Percentiles rank a stretch among this genome's conserved stretches.
Evolutionary conservation across 108 stramenopile species (phyloP).

Genomic region (Fragilaria radians): DNA sequence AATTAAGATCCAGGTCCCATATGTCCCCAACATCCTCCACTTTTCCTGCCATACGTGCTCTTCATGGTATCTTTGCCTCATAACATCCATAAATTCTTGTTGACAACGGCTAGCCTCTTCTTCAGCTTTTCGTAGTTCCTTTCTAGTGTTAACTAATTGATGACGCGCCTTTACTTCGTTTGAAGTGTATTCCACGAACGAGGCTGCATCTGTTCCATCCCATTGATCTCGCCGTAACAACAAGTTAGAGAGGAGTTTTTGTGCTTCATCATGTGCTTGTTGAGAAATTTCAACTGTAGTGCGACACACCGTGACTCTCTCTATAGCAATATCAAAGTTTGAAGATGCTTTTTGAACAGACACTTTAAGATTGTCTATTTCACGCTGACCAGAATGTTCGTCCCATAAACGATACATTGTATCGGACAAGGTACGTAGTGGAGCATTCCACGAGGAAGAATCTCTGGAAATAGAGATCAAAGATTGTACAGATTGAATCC

Average conservation of each 20-base stretch:
- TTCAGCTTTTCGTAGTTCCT: constrained; percentile 28
- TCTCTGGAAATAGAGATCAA: too few relatives aligned
- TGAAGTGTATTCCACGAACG: constrained; percentile 39
- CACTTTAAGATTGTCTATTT: constrained; percentile 38
- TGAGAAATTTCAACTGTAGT: constrained; percentile 18
- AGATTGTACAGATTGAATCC: too few relatives aligned
- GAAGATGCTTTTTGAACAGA: constrained; percentile 25
- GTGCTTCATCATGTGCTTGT: constrained; percentile 27
- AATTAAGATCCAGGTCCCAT: constrained; percentile 50
- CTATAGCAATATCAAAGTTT: constrained; percentile 32
- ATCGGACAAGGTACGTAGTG: too few relatives aligned
- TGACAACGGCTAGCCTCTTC: constrained; percentile 12
- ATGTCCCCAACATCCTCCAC: constrained; percentile 54
- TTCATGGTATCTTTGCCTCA: constrained; percentile 58
- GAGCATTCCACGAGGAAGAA: too few relatives aligned
- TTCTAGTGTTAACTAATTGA: constrained; percentile 21
- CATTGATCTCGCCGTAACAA: constrained; percentile 39
- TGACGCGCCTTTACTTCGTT: constrained; percentile 29
- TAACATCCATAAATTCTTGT: constrained; percentile 43
- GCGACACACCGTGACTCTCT: constrained; percentile 26
- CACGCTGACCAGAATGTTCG: constrained; percentile 33
- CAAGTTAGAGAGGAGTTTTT: constrained; percentile 29
- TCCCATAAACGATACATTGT: constrained; percentile 25
- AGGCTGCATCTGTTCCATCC: constrained; percentile 38
- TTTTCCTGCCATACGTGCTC: constrained; percentile 68